Conservation (phyloP, 208 protist genomes). For the Trypanosoma scelopori region DNA sequence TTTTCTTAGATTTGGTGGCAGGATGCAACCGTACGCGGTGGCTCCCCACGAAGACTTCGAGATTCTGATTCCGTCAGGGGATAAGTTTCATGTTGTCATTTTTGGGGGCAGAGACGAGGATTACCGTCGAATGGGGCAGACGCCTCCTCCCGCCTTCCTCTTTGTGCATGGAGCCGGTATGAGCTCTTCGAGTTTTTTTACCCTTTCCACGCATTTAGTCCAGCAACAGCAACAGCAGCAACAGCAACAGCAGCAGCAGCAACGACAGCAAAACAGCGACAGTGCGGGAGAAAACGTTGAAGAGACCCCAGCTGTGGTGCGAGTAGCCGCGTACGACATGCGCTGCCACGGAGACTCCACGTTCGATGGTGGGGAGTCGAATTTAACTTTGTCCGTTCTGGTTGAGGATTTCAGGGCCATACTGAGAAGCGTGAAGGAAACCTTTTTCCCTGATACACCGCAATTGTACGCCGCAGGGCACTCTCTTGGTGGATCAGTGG, state of each 20-base stretch:
- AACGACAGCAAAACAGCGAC: neutral
- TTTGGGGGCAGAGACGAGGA: slow-evolving; percentile 30
- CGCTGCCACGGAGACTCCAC: slow-evolving; percentile 88
- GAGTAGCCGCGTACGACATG: slow-evolving; percentile 79
- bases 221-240: slow-evolving; percentile 16
- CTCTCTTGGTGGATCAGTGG: slow-evolving; percentile 86
- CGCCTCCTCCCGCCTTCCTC: slow-evolving; percentile 63
- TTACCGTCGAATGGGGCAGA: slow-evolving; percentile 8
- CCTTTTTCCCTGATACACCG: slow-evolving; percentile 39
- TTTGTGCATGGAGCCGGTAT: slow-evolving; percentile 91
- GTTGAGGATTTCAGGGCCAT: slow-evolving; percentile 65
- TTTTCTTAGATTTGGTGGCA: neutral
- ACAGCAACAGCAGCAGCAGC: no score
- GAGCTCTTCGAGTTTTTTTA: slow-evolving; percentile 69
- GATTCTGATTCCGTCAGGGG: slow-evolving; percentile 43
- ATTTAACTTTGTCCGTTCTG: slow-evolving; percentile 62
- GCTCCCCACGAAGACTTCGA: slow-evolving; percentile 25
- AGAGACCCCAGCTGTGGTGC: slow-evolving; percentile 16
- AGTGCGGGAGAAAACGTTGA: neutral
- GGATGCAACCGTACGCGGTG: slow-evolving; percentile 3
- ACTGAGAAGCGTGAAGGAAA: slow-evolving; percentile 36
- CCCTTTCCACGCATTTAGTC: slow-evolving; percentile 45
- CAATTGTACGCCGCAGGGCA: slow-evolving; percentile 79
- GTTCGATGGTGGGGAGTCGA: slow-evolving; percentile 53
- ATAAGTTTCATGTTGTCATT: slow-evolving; percentile 51